Evolutionary conservation across 1,284 basidiomycete genomes (phyloP).

Genomic region (Pseudomicrostroma phylloplanum): DNA sequence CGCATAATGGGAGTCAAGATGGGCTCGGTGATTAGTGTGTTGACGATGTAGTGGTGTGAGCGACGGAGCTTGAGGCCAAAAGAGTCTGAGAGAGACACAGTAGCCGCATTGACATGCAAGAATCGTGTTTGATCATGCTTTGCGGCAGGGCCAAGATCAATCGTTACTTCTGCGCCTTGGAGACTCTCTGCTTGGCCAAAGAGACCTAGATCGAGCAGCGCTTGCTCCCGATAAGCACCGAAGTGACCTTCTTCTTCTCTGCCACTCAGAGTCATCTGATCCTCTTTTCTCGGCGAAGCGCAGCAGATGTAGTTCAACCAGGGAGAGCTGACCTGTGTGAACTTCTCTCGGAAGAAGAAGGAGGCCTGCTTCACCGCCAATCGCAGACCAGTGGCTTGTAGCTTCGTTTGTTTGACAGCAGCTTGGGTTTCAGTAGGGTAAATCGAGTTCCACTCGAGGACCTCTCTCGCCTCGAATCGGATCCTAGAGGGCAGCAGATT

Average conservation of each 20-base stretch:
- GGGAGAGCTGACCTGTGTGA: not conserved
- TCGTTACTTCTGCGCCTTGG: not conserved
- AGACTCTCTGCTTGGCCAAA: constrained; percentile 1
- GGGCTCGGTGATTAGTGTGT: constrained; percentile 7
- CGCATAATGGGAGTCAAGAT: constrained; percentile 8
- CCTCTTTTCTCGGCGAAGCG: not conserved
- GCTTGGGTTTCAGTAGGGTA: not conserved
- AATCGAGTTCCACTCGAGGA: not conserved
- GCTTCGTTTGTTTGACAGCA: not conserved
- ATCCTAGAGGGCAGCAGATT: constrained; percentile 12
- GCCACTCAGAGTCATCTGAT: not conserved
- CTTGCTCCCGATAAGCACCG: constrained; percentile 12
- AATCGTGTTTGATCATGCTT: constrained; percentile 10
- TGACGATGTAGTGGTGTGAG: constrained; percentile 15
- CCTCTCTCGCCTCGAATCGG: not conserved
- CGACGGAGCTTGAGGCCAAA: constrained; percentile 12
- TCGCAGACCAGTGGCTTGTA: constrained; percentile 4
- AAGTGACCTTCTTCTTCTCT: constrained; percentile 3
- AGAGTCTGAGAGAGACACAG: constrained; percentile 5
- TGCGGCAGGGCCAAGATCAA: not conserved
- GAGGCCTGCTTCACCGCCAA: constrained; percentile 10
- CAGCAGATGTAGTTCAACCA: constrained; percentile 4
- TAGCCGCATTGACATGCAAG: constrained; percentile 10
- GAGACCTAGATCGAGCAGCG: constrained; percentile 14
- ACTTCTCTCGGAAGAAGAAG: constrained; percentile 13